phyloP scores from a whole-genome alignment of 169 alveolate species.

The Eimeria tenella region DNA sequence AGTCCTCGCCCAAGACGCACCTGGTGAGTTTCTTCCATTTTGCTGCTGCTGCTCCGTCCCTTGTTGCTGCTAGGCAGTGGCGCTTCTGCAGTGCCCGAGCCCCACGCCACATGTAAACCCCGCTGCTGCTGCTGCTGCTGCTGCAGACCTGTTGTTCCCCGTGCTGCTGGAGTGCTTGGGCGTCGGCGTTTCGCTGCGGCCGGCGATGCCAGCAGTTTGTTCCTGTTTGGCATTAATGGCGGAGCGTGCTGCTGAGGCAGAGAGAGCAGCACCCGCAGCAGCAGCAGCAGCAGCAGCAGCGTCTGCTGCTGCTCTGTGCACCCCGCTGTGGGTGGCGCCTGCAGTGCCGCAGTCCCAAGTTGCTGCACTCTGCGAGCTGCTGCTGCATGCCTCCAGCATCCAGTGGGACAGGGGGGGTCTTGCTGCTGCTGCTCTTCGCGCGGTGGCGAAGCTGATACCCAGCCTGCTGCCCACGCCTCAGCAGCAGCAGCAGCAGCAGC shows the following conservation, averaged over 20 bases:
- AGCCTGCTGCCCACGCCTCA: background rate
- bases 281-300: background rate
- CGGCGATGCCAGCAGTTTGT: background rate
- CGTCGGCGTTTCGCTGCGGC: background rate
- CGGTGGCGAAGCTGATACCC: background rate
- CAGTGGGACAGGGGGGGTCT: slow-evolving; percentile 9
- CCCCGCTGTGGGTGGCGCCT: background rate
- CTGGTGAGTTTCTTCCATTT: background rate
- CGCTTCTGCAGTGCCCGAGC: background rate
- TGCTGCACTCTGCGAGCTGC: slow-evolving; percentile 6
- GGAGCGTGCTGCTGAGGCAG: background rate
- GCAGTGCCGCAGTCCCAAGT: slow-evolving; percentile 27
- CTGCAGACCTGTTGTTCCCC: background rate
- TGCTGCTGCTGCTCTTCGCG: background rate
- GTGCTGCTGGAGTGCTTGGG: slow-evolving; percentile 16
- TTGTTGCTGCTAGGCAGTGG: background rate
- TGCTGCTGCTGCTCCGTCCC: background rate
- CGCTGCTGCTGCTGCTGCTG: slow-evolving; percentile 20
- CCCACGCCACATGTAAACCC: background rate
- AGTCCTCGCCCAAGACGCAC: background rate
- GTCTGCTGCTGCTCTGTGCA: background rate
- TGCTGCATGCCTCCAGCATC: background rate
- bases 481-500: slow-evolving; percentile 15
- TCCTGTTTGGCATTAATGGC: background rate
- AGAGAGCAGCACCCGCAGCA: background rate